Evolutionary conservation across 2,329 filamentous ascomycete genomes (phyloP).

Genomic region (Scorias spongiosa): DNA sequence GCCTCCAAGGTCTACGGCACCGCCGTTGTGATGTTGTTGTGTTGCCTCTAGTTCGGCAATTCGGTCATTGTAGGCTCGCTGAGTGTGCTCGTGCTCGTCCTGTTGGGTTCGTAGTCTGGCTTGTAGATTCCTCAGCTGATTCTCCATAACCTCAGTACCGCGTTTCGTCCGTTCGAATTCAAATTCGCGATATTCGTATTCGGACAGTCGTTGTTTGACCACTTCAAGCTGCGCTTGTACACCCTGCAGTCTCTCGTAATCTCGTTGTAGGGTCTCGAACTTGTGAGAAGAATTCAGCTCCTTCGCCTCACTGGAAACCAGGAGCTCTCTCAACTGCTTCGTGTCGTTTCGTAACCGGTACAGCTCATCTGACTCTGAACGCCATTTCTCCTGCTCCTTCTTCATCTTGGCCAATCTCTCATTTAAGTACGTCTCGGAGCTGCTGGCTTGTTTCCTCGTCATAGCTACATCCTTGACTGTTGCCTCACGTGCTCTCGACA

Average conservation of each 20-base stretch:
- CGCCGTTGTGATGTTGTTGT: constrained; percentile 1
- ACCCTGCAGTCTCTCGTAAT: constrained; percentile 44
- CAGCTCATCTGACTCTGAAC: constrained; percentile 46
- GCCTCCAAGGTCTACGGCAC: constrained; percentile 1
- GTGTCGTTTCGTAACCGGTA: constrained; percentile 39
- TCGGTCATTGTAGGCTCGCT: constrained; percentile 32
- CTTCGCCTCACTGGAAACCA: constrained; percentile 54
- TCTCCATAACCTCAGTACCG: constrained; percentile 44
- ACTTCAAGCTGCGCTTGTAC: constrained; percentile 44
- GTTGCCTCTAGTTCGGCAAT: constrained; percentile 30
- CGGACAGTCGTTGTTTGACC: constrained; percentile 45
- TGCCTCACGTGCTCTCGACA: constrained; percentile 17
- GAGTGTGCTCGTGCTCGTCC: constrained; percentile 32
- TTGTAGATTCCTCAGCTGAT: constrained; percentile 42
- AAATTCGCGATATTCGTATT: constrained; percentile 48
- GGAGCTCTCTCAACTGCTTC: constrained; percentile 44
- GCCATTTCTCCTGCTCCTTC: constrained; percentile 20
- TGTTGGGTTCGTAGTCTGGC: constrained; percentile 42
- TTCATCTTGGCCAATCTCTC: constrained; percentile 18
- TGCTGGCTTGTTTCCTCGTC: constrained; percentile 53
- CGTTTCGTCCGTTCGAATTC: constrained; percentile 42
- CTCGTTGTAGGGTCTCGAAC: constrained; percentile 46
- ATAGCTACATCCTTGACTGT: constrained; percentile 19
- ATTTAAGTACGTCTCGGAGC: constrained; percentile 43
- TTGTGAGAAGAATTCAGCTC: constrained; percentile 50